Evolutionary conservation across 1,284 basidiomycete species (phyloP), one percentile per base, ranked within the genome.

Genomic region (Sparassis latifolia): DNA sequence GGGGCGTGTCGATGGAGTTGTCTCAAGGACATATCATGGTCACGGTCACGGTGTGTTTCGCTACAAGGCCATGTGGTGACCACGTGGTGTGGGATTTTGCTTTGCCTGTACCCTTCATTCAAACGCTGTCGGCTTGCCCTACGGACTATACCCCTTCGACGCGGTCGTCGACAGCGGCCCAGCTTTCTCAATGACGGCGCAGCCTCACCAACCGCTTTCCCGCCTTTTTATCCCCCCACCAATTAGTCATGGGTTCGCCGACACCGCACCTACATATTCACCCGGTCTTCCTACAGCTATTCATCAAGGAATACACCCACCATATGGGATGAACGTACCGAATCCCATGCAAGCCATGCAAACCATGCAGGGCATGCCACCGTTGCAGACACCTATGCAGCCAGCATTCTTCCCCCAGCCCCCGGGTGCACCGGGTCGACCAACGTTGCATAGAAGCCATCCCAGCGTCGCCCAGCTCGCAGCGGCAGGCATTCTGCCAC

Each of bases 351-450:
- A 20, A 20, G 20, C 20, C 20, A 20, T 20, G 20, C 20, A 20
- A 20, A 20, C 20, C 20, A 20, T 20, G 20, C 20, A 20, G 20
- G 20, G 20, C 20, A 60, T 45, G 71, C 60, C 31, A 66, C 64
- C 64, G 39, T 59, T 87, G 45, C 85, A 84, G 62, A 87, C 84
- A 2, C 86, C 86, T 43, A 80, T 87, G 72, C 86, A 87, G 61
- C 62, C 76, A 28, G 77, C 75, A 57, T 88, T 87, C 59, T 70
- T 70, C 54, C 69, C 73, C 2, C 74, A 71, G 28, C 75, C 72
- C 6, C 77, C 76, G 42, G 69, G 67, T 40, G 72, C 74, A 2
- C 80, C 82, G 4, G 71, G 66, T 42, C 76, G 79, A 45, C 82
- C 82, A 1, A 63, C 70, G 10, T 52, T 73, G 66, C 66, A 71